phyloP scores from a whole-genome alignment of 2,329 filamentous ascomycete species.

The Penicillium italicum region DNA sequence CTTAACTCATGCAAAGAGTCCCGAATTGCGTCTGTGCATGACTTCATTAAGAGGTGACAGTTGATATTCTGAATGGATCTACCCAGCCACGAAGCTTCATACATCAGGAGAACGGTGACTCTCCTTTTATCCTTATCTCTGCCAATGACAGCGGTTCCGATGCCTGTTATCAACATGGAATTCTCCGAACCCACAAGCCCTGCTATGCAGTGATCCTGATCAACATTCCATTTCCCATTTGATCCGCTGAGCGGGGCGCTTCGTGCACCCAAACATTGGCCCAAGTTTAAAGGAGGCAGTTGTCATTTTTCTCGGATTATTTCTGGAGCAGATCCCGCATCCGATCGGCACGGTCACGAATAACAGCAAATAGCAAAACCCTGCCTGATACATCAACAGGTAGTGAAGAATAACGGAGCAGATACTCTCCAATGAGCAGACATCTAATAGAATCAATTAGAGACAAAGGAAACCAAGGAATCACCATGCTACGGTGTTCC shows the following conservation, averaged over 20 bases:
- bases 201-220: conserved; percentile 6
- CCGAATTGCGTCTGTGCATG: neutral
- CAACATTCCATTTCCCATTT: conserved; percentile 17
- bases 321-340: neutral
- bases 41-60: neutral
- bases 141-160: conserved; percentile 5
- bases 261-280: neutral
- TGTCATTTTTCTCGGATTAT: neutral
- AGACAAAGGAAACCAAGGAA: neutral
- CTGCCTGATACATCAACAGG: neutral
- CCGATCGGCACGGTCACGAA: neutral
- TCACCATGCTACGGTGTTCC: neutral
- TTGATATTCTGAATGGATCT: neutral
- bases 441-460: neutral
- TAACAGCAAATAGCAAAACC: too few relatives aligned
- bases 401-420: neutral
- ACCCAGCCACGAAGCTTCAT: neutral
- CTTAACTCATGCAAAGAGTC: neutral
- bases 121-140: neutral
- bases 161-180: conserved; percentile 1
- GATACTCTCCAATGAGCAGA: neutral
- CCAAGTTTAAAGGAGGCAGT: neutral
- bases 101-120: neutral
- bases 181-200: neutral
- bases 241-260: neutral